phyloP scores from a whole-genome alignment of 2,329 filamentous ascomycete genomes.

The Aspergillus sp. region DNA sequence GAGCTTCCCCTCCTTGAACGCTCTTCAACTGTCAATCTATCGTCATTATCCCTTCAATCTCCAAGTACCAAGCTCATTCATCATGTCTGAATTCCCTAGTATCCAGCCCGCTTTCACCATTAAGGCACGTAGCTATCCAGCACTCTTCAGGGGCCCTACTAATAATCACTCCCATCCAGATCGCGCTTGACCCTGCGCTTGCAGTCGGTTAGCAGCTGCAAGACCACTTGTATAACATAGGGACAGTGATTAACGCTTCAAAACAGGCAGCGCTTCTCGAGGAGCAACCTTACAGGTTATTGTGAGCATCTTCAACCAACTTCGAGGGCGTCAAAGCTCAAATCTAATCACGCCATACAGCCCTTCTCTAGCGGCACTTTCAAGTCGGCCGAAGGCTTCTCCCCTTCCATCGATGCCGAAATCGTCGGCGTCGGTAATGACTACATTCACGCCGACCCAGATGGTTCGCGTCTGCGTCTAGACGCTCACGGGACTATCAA shows the following conservation, averaged over 20 bases:
- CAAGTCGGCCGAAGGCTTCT: conserved; percentile 36
- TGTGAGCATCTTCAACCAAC: conserved; percentile 21
- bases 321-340: background rate
- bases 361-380: conserved; percentile 40
- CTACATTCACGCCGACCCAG: conserved; percentile 44
- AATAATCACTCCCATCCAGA: conserved; percentile 18
- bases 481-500: conserved; percentile 42
- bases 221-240: background rate
- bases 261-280: conserved; percentile 37
- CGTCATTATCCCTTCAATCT: too few relatives aligned
- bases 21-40: background rate
- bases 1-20: background rate
- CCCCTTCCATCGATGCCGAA: conserved; percentile 37
- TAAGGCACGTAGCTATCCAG: conserved; percentile 21
- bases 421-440: conserved; percentile 41
- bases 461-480: conserved; percentile 40
- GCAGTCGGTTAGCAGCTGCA: conserved; percentile 30
- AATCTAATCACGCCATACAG: conserved; percentile 19
- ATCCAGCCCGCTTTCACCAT: conserved; percentile 44
- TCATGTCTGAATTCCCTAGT: conserved; percentile 38
- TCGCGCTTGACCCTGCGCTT: conserved; percentile 30
- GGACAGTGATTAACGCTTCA: background rate
- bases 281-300: conserved; percentile 37
- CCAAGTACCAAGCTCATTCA: background rate
- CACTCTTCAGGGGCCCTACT: background rate